Evolutionary conservation across 1,284 basidiomycete genomes (phyloP).

Genomic region (Ustilago trichophora): DNA sequence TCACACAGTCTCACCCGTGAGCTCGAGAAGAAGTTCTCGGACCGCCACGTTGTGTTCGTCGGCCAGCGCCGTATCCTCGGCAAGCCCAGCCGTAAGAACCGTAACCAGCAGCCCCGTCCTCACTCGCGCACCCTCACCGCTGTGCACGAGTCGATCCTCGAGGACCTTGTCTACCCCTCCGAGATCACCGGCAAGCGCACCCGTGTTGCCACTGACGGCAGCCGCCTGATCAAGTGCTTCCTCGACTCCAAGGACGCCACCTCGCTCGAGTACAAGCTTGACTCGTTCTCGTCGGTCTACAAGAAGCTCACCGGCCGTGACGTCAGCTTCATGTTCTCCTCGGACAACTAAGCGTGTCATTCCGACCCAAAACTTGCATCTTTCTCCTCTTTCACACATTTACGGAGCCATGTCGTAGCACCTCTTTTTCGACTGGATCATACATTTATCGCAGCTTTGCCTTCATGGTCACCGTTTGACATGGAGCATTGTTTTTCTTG

Average conservation of each 20-base stretch:
- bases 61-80: constrained; percentile 98
- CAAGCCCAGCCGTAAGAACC: constrained; percentile 93
- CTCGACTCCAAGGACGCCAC: constrained; percentile 98
- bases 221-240: constrained; percentile 71
- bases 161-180: constrained; percentile 98
- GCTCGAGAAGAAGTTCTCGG: constrained; percentile 99
- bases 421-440: too few species aligned
- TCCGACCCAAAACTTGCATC: constrained; percentile 1
- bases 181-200: constrained; percentile 99
- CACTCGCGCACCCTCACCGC: constrained; percentile 95
- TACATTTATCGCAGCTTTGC: neutral
- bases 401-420: constrained; percentile 7
- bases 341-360: constrained; percentile 53
- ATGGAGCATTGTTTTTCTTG: constrained; percentile 6
- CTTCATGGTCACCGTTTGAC: constrained; percentile 3
- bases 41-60: constrained; percentile 97
- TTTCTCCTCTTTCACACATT: constrained; percentile 1
- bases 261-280: constrained; percentile 99
- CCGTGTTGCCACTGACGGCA: constrained; percentile 70
- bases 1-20: constrained; percentile 87
- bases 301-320: constrained; percentile 93
- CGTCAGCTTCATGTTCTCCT: constrained; percentile 70
- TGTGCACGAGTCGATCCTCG: constrained; percentile 97
- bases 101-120: constrained; percentile 94
- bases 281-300: constrained; percentile 94